phyloP scores from a whole-genome alignment of 345 rosid species.

The Lumnitzera racemosa region DNA sequence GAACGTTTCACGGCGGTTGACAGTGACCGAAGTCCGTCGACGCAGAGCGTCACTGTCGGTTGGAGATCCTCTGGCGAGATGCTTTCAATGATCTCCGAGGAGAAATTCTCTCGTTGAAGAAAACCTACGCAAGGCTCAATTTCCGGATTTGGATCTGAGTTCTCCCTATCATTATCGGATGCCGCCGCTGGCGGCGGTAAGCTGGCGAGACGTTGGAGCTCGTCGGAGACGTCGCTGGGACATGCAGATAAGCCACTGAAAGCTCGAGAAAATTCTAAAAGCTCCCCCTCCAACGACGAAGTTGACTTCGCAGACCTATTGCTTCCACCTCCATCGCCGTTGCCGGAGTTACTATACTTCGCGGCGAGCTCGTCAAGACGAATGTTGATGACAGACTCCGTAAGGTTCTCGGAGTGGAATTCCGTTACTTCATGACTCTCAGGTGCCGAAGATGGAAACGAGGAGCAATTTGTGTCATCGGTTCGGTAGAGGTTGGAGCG shows the following conservation, averaged over 20 bases:
- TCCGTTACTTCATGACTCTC: constrained; percentile 22
- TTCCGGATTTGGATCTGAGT: constrained; percentile 17
- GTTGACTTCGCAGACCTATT: constrained; percentile 26
- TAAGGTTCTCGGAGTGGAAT: constrained; percentile 46
- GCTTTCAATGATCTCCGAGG: constrained; percentile 80
- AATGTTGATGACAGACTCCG: constrained; percentile 77
- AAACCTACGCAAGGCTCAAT: constrained; percentile 58
- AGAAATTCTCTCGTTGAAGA: constrained; percentile 64
- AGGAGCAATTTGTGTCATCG: constrained; percentile 22
- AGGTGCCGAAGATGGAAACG: constrained; percentile 29
- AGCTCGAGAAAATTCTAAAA: constrained; percentile 65
- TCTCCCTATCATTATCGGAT: constrained; percentile 1
- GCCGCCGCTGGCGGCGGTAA: constrained; percentile 34
- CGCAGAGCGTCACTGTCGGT: constrained; percentile 79
- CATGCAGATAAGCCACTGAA: constrained; percentile 78
- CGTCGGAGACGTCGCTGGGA: constrained; percentile 86
- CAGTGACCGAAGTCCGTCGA: constrained; percentile 59
- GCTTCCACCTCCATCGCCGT: constrained; percentile 2
- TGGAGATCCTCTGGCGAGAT: constrained; percentile 91
- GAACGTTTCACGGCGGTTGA: constrained; percentile 41
- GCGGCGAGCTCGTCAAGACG: constrained; percentile 68
- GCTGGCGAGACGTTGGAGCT: constrained; percentile 68
- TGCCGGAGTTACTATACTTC: constrained; percentile 11
- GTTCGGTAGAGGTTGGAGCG: constrained; percentile 47
- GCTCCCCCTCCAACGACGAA: constrained; percentile 30